Base-by-base conservation (phyloP, 116 monocot genomes). In the Trichopus zeylanicus region DNA sequence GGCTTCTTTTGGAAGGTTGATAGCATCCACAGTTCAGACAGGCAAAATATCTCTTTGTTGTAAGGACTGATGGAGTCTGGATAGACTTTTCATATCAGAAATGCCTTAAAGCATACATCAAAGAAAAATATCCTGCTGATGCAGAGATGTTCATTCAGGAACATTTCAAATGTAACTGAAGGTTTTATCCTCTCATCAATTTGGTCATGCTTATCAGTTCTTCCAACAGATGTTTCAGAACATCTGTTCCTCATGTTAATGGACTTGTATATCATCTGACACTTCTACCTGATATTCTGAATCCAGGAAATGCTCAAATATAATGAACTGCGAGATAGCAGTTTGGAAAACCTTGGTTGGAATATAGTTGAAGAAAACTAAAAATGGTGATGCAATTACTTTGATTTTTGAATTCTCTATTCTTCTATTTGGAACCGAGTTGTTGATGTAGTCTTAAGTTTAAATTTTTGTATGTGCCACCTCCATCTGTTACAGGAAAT, bases 31-130 rank as follows among this genome's bases (percentile, higher is more conserved):
- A 74, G 33, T 95, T 86, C 59, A 74, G 65, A 62, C 62, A 73
- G 2, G 81, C 94, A 63, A 86, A 86, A 68, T 95, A 89, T 54
- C 81, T 95, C 33, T 95, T 95, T 75, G 89, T 95, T 57, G 83
- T 95, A 15, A 60, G 94, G 53, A 89, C 78, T 29, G 89, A 95
- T 72, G 89, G 94, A 48, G 81, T 35, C 26, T 89, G 83, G 83
- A 89, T 89, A 47, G 94, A 95, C 61, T 95, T 95, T 25, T 95
- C 95, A 31, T 95, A 95, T 59, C 95, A 89, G 62, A 95, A 95
- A 70, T 95, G 95, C 48, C 81, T 95, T 24, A 65, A 80, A 60
- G 74, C 81, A 71, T 95, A 89, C 67, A 69, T 95, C 20, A 54
- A 74, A 60, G 46, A 70, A 3, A 89, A 95, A 63, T 87, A 95